A percentile compares a stretch with the other conserved stretches of the same genome.
These are phyloP conservation scores for Metarhizium sp. DNA, from an alignment of 2,329 filamentous ascomycete genomes.

Conservation along the genomic window DNA sequence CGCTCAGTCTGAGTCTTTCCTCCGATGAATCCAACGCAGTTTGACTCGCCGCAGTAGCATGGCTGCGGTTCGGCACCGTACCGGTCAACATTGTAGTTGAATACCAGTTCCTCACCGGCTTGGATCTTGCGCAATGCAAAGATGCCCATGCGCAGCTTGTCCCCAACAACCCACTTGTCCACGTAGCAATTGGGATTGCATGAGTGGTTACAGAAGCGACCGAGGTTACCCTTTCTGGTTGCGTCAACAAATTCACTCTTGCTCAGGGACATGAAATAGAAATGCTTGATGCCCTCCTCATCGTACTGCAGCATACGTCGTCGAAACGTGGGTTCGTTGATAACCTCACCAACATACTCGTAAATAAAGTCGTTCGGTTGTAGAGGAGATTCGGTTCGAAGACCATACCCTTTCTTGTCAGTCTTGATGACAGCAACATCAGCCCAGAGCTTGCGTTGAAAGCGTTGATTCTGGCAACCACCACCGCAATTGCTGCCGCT, in stretches of 20 bases:
- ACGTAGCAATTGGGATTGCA: constrained; percentile 99
- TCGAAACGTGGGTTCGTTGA: constrained; percentile 84
- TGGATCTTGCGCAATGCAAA: constrained; percentile 81
- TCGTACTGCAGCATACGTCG: constrained; percentile 90
- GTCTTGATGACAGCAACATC: constrained; percentile 93
- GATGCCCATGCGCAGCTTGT: constrained; percentile 97
- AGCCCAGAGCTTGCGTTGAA: constrained; percentile 83
- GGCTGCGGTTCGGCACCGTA: constrained; percentile 95
- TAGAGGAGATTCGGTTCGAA: constrained; percentile 71
- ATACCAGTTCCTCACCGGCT: constrained; percentile 89
- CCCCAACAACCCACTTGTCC: constrained; percentile 97
- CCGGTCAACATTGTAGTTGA: constrained; percentile 98
- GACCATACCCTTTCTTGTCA: constrained; percentile 92
- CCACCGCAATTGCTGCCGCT: constrained; percentile 76
- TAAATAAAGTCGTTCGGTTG: constrained; percentile 86
- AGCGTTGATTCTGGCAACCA: constrained; percentile 88
- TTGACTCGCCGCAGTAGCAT: constrained; percentile 90
- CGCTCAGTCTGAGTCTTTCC: constrained; percentile 96
- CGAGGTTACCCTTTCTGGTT: constrained; percentile 91
- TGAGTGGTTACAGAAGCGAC: constrained; percentile 96
- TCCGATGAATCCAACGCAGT: constrained; percentile 93
- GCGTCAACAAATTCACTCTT: constrained; percentile 97
- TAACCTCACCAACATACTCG: constrained; percentile 97
- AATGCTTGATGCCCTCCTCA: constrained; percentile 94
- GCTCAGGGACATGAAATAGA: constrained; percentile 98